A percentile compares a stretch with the other conserved stretches of the same genome.
Evolutionary conservation across 2,329 filamentous ascomycete genomes (phyloP).

Genomic region (Fusarium citri): DNA sequence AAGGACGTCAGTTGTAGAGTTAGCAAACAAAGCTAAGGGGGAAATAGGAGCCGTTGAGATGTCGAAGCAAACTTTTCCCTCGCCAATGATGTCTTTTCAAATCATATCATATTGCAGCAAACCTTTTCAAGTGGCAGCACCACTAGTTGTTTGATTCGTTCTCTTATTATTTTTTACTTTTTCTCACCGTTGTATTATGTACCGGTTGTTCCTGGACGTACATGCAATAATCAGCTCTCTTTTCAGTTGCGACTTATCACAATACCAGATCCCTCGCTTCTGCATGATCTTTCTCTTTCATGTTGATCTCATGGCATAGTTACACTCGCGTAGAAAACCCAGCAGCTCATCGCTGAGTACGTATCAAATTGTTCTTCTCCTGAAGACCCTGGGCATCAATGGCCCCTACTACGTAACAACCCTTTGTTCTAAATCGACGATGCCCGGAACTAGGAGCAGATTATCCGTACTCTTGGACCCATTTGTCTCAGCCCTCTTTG

Average conservation of each 20-base stretch:
- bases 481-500: background rate
- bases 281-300: slow-evolving; percentile 1
- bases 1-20: slow-evolving; percentile 1
- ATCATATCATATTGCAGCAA: slow-evolving; percentile 16
- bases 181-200: background rate
- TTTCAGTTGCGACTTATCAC: slow-evolving; percentile 13
- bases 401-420: background rate
- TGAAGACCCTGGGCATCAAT: background rate
- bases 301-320: slow-evolving; percentile 11
- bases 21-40: background rate
- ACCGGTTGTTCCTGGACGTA: background rate
- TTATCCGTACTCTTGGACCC: background rate
- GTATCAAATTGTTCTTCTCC: background rate
- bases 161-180: slow-evolving; percentile 5
- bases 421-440: slow-evolving; percentile 8
- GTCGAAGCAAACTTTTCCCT: background rate
- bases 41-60: slow-evolving; percentile 4
- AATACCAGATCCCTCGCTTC: slow-evolving; percentile 16
- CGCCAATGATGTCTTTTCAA: background rate
- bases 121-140: slow-evolving; percentile 15
- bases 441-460: background rate
- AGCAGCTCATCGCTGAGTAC: background rate
- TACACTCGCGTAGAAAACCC: slow-evolving; percentile 13
- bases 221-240: background rate
- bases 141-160: background rate